A percentile compares a stretch with the other conserved stretches of the same genome.
Conservation (phyloP, 371 early-diverging fungal species). For the Enterocytospora artemiae region DNA sequence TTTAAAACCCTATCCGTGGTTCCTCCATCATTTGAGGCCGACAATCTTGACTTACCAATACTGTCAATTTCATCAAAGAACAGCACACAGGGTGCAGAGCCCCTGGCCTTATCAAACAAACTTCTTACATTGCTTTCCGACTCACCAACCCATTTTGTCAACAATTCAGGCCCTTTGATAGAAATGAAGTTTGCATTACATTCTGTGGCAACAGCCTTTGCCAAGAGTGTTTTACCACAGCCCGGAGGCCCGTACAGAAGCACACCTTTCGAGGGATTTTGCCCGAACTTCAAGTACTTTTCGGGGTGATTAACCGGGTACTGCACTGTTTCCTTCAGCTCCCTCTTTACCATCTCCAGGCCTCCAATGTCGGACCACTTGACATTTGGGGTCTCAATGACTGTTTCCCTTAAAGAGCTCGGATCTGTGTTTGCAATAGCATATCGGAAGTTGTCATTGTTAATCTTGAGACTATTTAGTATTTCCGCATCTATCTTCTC, state of each 20-base stretch:
- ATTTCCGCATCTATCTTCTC: conserved; percentile 94
- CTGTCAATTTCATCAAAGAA: conserved; percentile 99
- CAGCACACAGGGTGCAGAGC: conserved; percentile 97
- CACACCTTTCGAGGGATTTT: conserved; percentile 96
- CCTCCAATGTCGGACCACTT: conserved; percentile 98
- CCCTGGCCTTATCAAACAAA: conserved; percentile 96
- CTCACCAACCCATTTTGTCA: conserved; percentile 99
- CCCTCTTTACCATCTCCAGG: conserved; percentile 89
- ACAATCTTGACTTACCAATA: conserved; percentile 88
- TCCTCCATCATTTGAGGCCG: conserved; percentile 76
- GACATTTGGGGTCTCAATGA: conserved; percentile 94
- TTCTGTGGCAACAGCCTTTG: conserved; percentile 99
- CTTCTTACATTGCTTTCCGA: conserved; percentile 97
- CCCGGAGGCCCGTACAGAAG: conserved; percentile 99
- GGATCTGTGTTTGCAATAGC: conserved; percentile 91
- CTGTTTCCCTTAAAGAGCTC: conserved; percentile 94
- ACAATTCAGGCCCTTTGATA: conserved; percentile 95
- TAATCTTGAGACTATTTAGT: conserved; percentile 86
- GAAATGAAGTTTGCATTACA: conserved; percentile 99
- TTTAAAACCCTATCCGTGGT: conserved; percentile 83
- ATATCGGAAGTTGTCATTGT: conserved; percentile 90
- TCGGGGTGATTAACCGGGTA: conserved; percentile 99
- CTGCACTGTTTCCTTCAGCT: conserved; percentile 96
- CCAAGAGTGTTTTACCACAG: conserved; percentile 97
- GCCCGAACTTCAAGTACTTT: conserved; percentile 97